Conservation (phyloP, 176 grass and related monocot genomes). For the Melocanna baccifera region DNA sequence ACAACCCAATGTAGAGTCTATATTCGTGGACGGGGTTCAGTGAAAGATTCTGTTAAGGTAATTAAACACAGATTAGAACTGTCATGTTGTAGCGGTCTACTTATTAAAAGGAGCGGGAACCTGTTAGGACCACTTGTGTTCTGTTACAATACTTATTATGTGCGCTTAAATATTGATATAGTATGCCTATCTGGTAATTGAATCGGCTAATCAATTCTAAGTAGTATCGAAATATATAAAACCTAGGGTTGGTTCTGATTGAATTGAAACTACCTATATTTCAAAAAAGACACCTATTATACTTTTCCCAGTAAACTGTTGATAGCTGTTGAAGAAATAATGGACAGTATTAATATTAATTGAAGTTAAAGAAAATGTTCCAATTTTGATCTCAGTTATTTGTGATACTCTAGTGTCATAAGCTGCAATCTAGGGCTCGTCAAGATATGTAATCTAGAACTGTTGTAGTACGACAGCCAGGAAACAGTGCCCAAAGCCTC, state of each 20-base stretch:
- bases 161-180: not conserved
- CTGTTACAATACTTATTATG: not conserved
- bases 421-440: not conserved
- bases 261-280: not conserved
- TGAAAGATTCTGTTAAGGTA: constrained; percentile 96
- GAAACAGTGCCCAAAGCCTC: not conserved
- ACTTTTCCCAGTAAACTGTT: not conserved
- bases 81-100: constrained; percentile 19
- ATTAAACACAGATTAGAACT: constrained; percentile 35
- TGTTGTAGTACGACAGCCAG: not conserved
- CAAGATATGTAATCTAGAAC: constrained; percentile 1
- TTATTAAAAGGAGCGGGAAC: not conserved
- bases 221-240: not conserved
- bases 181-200: not conserved
- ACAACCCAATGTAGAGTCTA: constrained; percentile 95
- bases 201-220: not conserved
- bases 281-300: not conserved
- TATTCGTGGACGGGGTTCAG: constrained; percentile 89
- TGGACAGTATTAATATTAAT: not conserved
- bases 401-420: not conserved
- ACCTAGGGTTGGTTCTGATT: constrained; percentile 1
- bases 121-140: not conserved
- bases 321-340: not conserved
- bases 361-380: not conserved
- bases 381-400: not conserved